Conservation (phyloP, 2,329 filamentous ascomycete species). For the Stromatinia cepivora region DNA sequence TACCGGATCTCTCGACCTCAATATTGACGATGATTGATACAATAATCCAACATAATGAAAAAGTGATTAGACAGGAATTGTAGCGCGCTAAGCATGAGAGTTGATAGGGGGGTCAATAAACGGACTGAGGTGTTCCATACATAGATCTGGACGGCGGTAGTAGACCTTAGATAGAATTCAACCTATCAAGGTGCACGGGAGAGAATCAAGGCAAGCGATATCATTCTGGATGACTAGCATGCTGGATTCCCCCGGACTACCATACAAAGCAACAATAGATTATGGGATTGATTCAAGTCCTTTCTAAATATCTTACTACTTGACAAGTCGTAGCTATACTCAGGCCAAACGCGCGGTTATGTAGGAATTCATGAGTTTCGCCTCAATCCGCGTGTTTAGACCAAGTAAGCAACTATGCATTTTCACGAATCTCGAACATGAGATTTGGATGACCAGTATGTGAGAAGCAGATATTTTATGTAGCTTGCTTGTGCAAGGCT, state of each 20-base stretch:
- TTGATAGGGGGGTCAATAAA: not conserved
- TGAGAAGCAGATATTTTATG: too few relatives aligned
- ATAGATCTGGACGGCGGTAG: not conserved
- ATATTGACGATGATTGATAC: not conserved
- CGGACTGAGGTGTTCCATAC: not conserved
- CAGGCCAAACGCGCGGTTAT: not conserved
- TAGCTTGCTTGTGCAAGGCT: too few relatives aligned
- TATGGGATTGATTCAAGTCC: too few relatives aligned
- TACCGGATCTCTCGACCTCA: not conserved
- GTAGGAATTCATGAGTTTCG: not conserved
- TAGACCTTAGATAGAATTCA: not conserved
- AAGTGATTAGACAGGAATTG: not conserved
- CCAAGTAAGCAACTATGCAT: not conserved
- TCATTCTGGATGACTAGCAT: not conserved
- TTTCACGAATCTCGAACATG: not conserved
- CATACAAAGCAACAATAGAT: not conserved
- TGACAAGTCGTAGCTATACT: too few relatives aligned
- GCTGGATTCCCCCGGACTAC: accelerated
- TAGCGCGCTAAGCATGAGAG: not conserved
- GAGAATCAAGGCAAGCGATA: too few relatives aligned
- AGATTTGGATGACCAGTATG: not conserved
- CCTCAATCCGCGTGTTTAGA: not conserved
- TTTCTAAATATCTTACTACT: not conserved
- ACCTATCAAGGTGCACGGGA: not conserved
- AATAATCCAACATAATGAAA: not conserved